Evolutionary conservation across 306 rosid genomes (phyloP).

Genomic region (Macrotyloma uniflorum): DNA sequence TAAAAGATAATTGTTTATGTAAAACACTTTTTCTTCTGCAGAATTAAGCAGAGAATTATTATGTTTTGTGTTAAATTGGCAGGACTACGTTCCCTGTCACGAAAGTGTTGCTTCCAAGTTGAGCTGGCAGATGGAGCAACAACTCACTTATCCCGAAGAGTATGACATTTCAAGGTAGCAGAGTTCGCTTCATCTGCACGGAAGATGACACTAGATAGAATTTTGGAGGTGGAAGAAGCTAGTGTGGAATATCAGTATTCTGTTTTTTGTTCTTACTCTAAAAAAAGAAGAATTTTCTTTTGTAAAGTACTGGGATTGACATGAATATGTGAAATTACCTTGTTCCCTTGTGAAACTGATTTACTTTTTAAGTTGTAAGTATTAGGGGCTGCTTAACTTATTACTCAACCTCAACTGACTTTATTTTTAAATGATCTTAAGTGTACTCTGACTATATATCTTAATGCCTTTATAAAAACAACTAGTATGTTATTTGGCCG

Average conservation of each 20-base stretch:
- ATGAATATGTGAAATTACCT: constrained; percentile 56
- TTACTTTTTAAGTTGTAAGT: constrained; percentile 55
- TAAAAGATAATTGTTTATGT: background rate
- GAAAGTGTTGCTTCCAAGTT: constrained; percentile 92
- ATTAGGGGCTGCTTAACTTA: constrained; percentile 52
- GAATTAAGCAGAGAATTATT: constrained; percentile 9
- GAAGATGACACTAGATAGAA: constrained; percentile 45
- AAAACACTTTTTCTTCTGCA: background rate
- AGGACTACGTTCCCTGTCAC: constrained; percentile 95
- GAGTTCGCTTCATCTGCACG: constrained; percentile 39
- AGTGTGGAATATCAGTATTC: constrained; percentile 46
- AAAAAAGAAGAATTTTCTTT: constrained; percentile 26
- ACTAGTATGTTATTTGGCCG: constrained; percentile 19
- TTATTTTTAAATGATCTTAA: constrained; percentile 29
- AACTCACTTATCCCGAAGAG: constrained; percentile 70
- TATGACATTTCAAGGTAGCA: constrained; percentile 72
- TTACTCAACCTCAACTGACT: constrained; percentile 50
- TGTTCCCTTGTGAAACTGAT: constrained; percentile 53
- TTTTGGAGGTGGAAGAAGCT: constrained; percentile 65
- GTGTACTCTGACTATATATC: constrained; percentile 1
- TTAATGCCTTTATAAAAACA: background rate
- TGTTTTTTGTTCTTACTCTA: constrained; percentile 31
- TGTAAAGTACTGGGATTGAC: constrained; percentile 74
- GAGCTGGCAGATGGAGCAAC: constrained; percentile 85
- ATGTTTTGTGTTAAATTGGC: constrained; percentile 16